Evolutionary conservation across 257 asterid species (phyloP).

Genomic region (Nemophila menziesii): DNA sequence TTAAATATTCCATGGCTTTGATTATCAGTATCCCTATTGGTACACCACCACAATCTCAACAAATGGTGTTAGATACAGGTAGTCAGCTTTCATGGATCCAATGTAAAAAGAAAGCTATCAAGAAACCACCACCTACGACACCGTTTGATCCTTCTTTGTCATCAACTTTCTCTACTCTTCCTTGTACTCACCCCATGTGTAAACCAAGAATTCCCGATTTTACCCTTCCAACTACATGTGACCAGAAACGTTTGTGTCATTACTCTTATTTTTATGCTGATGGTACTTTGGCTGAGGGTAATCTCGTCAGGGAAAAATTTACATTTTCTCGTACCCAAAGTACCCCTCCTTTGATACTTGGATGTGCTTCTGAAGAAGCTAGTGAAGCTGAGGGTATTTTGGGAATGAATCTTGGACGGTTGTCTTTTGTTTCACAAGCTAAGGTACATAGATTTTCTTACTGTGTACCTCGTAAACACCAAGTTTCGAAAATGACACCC

Average conservation of each 20-base stretch:
- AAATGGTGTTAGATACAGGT: slow-evolving; percentile 89
- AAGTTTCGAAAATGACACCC: slow-evolving; percentile 18
- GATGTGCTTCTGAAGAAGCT: slow-evolving; percentile 51
- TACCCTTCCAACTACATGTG: slow-evolving; percentile 76
- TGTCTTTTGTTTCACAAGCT: slow-evolving; percentile 65
- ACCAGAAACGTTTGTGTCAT: slow-evolving; percentile 65
- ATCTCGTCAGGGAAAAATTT: slow-evolving; percentile 58
- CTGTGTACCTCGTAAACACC: slow-evolving; percentile 49
- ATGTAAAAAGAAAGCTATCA: slow-evolving; percentile 19
- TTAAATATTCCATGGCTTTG: slow-evolving; percentile 76
- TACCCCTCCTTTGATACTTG: slow-evolving; percentile 77
- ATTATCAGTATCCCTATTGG: slow-evolving; percentile 76
- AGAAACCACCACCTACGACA: slow-evolving; percentile 21
- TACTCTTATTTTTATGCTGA: slow-evolving; percentile 80
- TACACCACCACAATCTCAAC: slow-evolving; percentile 76
- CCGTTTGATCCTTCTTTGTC: slow-evolving; percentile 73
- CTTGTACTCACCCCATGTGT: slow-evolving; percentile 65
- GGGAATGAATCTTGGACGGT: slow-evolving; percentile 77
- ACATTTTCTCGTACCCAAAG: slow-evolving; percentile 33
- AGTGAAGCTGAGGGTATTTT: slow-evolving; percentile 66
- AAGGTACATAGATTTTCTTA: slow-evolving; percentile 57
- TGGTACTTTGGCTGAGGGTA: slow-evolving; percentile 83
- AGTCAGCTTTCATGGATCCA: slow-evolving; percentile 91
- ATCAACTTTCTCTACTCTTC: slow-evolving; percentile 58
- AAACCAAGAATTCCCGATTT: slow-evolving; percentile 76